Percentiles rank a stretch among this genome's conserved stretches.
Conservation (phyloP, 164 flowering plant species). For the Platanus orientalis region DNA sequence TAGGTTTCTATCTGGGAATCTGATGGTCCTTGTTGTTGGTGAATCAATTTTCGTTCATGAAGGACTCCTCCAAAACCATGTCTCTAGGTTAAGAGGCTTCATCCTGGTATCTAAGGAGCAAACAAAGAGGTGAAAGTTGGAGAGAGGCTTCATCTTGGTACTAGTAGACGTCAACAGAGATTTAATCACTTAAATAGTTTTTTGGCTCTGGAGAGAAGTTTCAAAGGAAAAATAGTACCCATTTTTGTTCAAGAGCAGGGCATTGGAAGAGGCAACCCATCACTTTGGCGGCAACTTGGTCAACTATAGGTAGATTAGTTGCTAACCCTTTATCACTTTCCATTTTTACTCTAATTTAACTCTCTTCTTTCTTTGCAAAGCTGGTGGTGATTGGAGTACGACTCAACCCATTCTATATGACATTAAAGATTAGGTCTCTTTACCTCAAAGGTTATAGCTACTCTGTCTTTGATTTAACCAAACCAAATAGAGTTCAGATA, state of each 20-base stretch:
- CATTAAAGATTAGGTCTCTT: constrained; percentile 75
- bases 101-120: constrained; percentile 32
- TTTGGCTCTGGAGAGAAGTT: constrained; percentile 90
- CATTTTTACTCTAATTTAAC: not conserved
- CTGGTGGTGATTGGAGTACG: constrained; percentile 80
- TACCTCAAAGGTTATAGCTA: constrained; percentile 80
- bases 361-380: constrained; percentile 37
- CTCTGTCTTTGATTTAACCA: constrained; percentile 71
- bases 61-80: constrained; percentile 42
- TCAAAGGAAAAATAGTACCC: constrained; percentile 80
- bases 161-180: constrained; percentile 45
- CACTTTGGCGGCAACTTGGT: constrained; percentile 76
- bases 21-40: constrained; percentile 68
- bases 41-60: constrained; percentile 93
- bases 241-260: constrained; percentile 90
- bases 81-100: constrained; percentile 25
- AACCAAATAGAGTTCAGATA: constrained; percentile 61
- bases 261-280: constrained; percentile 86
- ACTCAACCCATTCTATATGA: constrained; percentile 84
- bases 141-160: constrained; percentile 28
- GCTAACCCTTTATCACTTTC: not conserved
- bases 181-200: constrained; percentile 60
- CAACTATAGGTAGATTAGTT: constrained; percentile 62
- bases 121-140: constrained; percentile 13
- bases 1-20: constrained; percentile 58